Percentiles rank a stretch among this genome's conserved stretches.
phyloP scores from a whole-genome alignment of 1,284 basidiomycete species.

The Papiliotrema terrestris region DNA sequence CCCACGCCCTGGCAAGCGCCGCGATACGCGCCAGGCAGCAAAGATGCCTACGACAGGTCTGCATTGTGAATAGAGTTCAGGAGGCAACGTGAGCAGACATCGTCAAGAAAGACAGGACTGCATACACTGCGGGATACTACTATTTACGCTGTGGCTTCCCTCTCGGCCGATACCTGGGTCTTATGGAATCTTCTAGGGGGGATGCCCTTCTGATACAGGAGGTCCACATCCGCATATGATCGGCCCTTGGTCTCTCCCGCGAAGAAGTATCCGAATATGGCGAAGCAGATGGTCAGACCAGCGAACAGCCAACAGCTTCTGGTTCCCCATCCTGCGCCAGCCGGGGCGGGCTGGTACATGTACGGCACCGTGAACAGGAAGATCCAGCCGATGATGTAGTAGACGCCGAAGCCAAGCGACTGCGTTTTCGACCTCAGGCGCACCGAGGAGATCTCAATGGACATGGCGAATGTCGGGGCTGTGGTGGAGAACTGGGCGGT shows the following conservation, averaged over 20 bases:
- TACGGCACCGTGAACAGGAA: constrained; percentile 1
- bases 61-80: too few relatives aligned
- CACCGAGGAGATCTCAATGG: neutral
- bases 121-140: too few relatives aligned
- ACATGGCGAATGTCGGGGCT: neutral
- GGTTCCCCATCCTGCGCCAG: neutral
- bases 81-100: too few relatives aligned
- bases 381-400: constrained; percentile 1
- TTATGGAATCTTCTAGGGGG: constrained; percentile 13
- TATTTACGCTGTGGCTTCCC: neutral
- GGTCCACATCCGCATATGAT: constrained; percentile 23
- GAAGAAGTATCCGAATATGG: neutral
- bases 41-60: too few relatives aligned
- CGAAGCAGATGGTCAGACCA: neutral
- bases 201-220: constrained; percentile 12
- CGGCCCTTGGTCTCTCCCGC: neutral
- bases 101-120: too few relatives aligned
- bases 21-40: too few relatives aligned
- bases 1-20: too few relatives aligned
- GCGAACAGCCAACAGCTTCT: constrained; percentile 1
- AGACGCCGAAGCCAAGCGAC: neutral
- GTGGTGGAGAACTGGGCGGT: constrained; percentile 1
- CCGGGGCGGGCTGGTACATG: constrained; percentile 2
- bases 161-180: neutral
- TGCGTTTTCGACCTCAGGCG: neutral